Evolutionary conservation across 331 rosid species (phyloP).

Genomic region (Malus hybrid): DNA sequence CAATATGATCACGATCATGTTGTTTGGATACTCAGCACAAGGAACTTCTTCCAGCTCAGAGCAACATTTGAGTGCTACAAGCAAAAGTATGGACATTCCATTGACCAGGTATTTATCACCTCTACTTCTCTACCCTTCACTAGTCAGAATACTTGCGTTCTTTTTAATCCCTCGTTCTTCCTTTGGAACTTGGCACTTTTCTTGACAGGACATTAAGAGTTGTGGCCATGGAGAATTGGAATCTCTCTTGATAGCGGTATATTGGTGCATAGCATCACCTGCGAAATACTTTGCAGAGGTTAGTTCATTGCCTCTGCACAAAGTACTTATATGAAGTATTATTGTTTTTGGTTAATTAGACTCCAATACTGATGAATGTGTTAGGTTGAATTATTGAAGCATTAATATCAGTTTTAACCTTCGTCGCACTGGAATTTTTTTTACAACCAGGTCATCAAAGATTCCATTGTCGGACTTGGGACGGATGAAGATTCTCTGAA

Average conservation of each 20-base stretch:
- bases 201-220: conserved; percentile 47
- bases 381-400: background rate
- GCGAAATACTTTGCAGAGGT: conserved; percentile 94
- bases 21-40: conserved; percentile 68
- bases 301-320: background rate
- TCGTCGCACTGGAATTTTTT: background rate
- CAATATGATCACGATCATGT: conserved; percentile 49
- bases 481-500: conserved; percentile 83
- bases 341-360: background rate
- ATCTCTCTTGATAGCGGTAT: conserved; percentile 36
- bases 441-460: conserved; percentile 58
- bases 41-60: conserved; percentile 74
- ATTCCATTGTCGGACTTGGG: conserved; percentile 66
- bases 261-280: conserved; percentile 64
- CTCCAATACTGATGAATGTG: background rate
- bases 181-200: conserved; percentile 7
- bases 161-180: background rate
- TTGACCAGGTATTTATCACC: conserved; percentile 58
- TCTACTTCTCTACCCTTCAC: background rate
- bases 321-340: background rate
- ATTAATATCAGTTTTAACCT: background rate
- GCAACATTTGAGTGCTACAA: conserved; percentile 63
- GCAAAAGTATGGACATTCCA: conserved; percentile 42
- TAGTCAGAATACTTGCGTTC: background rate
- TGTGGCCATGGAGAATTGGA: conserved; percentile 54